These are phyloP conservation scores for Suillus cothurnatus DNA, from an alignment of 768 basidiomycete genomes.

Conservation along the genomic window DNA sequence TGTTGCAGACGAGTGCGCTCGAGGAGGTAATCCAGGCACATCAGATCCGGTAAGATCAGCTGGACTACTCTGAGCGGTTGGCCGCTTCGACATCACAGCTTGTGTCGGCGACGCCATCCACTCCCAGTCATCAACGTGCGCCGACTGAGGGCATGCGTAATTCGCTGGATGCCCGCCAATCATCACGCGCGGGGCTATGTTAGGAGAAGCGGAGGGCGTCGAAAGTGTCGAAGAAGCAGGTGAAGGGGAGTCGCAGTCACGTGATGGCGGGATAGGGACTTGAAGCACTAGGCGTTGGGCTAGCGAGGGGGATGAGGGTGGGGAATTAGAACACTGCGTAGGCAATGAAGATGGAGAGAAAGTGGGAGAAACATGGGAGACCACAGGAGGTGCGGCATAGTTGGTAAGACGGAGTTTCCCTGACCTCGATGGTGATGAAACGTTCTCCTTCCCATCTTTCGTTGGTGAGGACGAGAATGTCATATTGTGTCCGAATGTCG, in stretches of 20 bases:
- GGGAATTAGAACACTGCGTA: background rate
- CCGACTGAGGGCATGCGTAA: background rate
- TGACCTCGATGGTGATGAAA: background rate
- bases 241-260: slow-evolving; percentile 23
- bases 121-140: slow-evolving; percentile 24
- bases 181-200: slow-evolving; percentile 23
- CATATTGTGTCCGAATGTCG: background rate
- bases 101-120: slow-evolving; percentile 17
- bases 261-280: background rate
- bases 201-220: slow-evolving; percentile 25
- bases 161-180: slow-evolving; percentile 31
- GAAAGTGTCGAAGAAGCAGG: slow-evolving; percentile 31
- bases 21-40: slow-evolving; percentile 26
- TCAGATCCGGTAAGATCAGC: slow-evolving; percentile 2
- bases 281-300: background rate
- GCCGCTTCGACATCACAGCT: slow-evolving; percentile 3
- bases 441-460: background rate
- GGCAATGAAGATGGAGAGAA: slow-evolving; percentile 4
- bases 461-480: background rate
- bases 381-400: slow-evolving; percentile 33
- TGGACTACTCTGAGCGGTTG: slow-evolving; percentile 9
- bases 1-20: background rate
- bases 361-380: background rate
- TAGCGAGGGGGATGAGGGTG: background rate
- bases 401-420: slow-evolving; percentile 35